These are phyloP conservation scores for Amphicarpaea edgeworthii DNA, from an alignment of 306 rosid genomes.

Conservation along the genomic window DNA sequence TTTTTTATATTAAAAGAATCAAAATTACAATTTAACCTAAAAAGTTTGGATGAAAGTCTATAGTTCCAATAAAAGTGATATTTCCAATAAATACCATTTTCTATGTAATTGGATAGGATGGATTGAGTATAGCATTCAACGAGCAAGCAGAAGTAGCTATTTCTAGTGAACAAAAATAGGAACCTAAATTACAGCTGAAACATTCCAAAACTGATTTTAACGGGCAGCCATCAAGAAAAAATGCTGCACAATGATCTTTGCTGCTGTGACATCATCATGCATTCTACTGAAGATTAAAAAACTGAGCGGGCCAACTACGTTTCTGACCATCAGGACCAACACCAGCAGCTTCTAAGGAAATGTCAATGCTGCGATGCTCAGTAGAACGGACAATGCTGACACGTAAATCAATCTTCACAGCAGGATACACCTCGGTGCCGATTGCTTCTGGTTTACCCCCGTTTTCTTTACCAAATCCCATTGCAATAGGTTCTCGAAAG, in stretches of 20 bases:
- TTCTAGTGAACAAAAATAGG: slow-evolving; percentile 12
- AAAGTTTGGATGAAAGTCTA: too few species aligned
- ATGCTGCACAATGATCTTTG: slow-evolving; percentile 3
- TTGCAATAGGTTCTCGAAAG: slow-evolving; percentile 76
- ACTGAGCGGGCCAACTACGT: slow-evolving; percentile 74
- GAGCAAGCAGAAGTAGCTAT: background rate
- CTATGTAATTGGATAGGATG: background rate
- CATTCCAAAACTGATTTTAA: slow-evolving; percentile 35
- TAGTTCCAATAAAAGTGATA: too few species aligned
- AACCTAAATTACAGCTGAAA: slow-evolving; percentile 28
- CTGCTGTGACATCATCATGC: background rate
- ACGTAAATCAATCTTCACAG: slow-evolving; percentile 68
- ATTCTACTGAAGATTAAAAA: slow-evolving; percentile 62
- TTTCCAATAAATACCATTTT: too few species aligned
- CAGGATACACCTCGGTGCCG: slow-evolving; percentile 71
- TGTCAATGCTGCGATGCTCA: slow-evolving; percentile 90
- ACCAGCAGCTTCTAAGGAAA: slow-evolving; percentile 79
- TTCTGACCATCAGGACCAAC: slow-evolving; percentile 63
- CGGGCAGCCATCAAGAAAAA: slow-evolving; percentile 8
- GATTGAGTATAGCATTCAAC: background rate
- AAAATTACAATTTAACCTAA: too few species aligned
- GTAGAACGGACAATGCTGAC: slow-evolving; percentile 84
- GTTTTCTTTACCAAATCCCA: slow-evolving; percentile 51
- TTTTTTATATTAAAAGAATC: too few species aligned
- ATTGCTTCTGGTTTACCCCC: slow-evolving; percentile 52